phyloP scores from a whole-genome alignment of 495 filamentous ascomycete species.

The Physcia stellaris region DNA sequence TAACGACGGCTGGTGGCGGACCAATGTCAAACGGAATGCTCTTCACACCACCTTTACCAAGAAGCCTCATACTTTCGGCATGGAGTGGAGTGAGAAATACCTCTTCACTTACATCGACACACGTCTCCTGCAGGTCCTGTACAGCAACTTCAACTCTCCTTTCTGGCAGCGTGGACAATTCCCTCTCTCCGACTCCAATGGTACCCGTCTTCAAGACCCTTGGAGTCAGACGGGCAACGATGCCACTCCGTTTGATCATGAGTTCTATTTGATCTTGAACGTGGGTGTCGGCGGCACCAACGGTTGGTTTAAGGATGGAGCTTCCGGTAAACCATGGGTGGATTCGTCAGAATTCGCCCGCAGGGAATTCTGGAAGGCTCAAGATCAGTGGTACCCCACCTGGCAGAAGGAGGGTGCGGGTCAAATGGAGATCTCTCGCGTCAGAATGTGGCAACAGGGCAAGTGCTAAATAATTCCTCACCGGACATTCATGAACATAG shows the following conservation, averaged over 20 bases:
- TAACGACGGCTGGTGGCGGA: conserved; percentile 34
- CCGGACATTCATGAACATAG: background rate
- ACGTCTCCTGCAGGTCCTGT: conserved; percentile 64
- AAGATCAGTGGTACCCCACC: conserved; percentile 56
- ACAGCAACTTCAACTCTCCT: conserved; percentile 56
- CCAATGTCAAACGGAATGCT: conserved; percentile 40
- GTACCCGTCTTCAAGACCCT: conserved; percentile 49
- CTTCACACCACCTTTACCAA: conserved; percentile 61
- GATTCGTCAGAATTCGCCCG: conserved; percentile 48
- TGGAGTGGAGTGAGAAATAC: conserved; percentile 84
- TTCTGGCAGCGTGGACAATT: conserved; percentile 68
- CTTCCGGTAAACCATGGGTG: conserved; percentile 65
- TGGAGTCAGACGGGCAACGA: conserved; percentile 45
- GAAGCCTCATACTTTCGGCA: conserved; percentile 51
- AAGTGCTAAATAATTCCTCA: conserved; percentile 1
- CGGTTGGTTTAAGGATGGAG: conserved; percentile 67
- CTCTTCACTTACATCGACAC: conserved; percentile 77
- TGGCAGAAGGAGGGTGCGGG: conserved; percentile 52
- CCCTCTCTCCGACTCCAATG: conserved; percentile 51
- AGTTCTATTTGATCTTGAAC: conserved; percentile 72
- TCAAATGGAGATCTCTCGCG: conserved; percentile 56
- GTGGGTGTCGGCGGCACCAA: conserved; percentile 74
- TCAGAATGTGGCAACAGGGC: conserved; percentile 65
- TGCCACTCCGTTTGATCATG: conserved; percentile 66
- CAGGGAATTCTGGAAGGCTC: conserved; percentile 60